Base-by-base conservation (phyloP, 768 basidiomycete species). In the Lentinula sp. region DNA sequence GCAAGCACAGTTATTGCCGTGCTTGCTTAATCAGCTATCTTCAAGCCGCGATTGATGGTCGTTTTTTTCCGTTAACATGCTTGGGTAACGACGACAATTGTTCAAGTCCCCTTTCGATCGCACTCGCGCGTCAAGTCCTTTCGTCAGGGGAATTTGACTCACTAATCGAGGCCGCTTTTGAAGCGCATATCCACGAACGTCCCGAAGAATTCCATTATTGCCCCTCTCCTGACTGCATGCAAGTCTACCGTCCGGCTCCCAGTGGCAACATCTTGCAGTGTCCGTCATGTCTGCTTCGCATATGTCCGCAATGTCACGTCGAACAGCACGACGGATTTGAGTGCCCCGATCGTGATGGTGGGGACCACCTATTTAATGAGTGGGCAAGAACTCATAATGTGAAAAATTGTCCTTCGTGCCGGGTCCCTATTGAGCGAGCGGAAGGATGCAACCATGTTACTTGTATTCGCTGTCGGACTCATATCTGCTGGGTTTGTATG, bases 381-480 rank as follows among this genome's bases (percentile, higher is more conserved):
- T 93, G 91, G 91, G 77, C 80, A 60, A 72, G 69, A 63, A 69
- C 70, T 41, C 81, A 88, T 64, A 84, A 86, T 64, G 88, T 91
- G 59, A 89, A 91, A 75, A 74, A 78, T 36, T 93, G 91, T 69
- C 91, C 91, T 1, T 80, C 80, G 0, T 93, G 91, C 74, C 81
- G 81, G 58, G 79, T 81, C 6, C 77, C 81, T 6, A 91, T 93
- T 64, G 88, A 93, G 71, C 84, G 86, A 43, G 75, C 74, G 33
- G 87, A 85, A 63, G 91, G 91, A 0, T 93, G 91, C 71, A 88
- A 93, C 72, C 91, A 93, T 70, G 85, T 93, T 79, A 85, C 82
- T n/a, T 93, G 91, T 71, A 77, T 77, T 0, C 79, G 80, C 36
- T 93, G 91, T 69, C 80, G 83, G 65, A 85, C 87, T 0, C 91